phyloP scores from a whole-genome alignment of 2,329 filamentous ascomycete genomes.

The Epichloe glyceriae region DNA sequence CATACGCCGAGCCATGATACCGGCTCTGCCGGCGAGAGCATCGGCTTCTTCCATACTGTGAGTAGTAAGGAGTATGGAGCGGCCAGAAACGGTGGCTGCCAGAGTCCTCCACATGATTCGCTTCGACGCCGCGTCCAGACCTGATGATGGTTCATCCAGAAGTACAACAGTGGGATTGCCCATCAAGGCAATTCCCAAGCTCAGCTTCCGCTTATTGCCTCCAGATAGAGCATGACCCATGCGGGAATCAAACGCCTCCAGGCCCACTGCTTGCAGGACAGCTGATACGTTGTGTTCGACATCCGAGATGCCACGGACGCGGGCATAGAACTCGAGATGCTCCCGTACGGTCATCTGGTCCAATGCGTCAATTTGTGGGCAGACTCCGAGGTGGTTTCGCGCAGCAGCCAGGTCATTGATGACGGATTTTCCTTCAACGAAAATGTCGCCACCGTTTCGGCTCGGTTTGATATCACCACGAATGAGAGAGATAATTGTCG shows the following conservation, averaged over 20 bases:
- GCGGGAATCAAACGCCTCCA: conserved; percentile 55
- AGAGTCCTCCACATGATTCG: conserved; percentile 88
- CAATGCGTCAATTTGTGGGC: conserved; percentile 77
- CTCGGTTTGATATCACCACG: conserved; percentile 74
- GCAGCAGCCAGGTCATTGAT: conserved; percentile 59
- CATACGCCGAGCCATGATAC: conserved; percentile 79
- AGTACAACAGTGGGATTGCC: conserved; percentile 80
- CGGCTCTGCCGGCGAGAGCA: conserved; percentile 68
- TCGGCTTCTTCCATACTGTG: conserved; percentile 95
- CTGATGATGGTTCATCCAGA: conserved; percentile 78
- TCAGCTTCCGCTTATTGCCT: conserved; percentile 89
- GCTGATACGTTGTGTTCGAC: conserved; percentile 65
- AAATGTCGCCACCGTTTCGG: conserved; percentile 58
- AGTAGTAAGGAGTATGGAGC: conserved; percentile 79
- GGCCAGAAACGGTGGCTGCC: conserved; percentile 56
- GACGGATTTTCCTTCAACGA: conserved; percentile 68
- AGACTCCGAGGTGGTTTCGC: conserved; percentile 72
- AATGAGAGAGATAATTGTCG: conserved; percentile 77
- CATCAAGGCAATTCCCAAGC: conserved; percentile 79
- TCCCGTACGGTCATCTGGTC: conserved; percentile 84
- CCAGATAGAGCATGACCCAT: conserved; percentile 74
- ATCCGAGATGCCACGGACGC: conserved; percentile 64
- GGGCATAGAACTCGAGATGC: conserved; percentile 79
- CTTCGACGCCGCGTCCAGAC: conserved; percentile 84
- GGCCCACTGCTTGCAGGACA: conserved; percentile 68